Base-by-base conservation (phyloP, 208 protist species). In the Endotrypanum monterogeii region DNA sequence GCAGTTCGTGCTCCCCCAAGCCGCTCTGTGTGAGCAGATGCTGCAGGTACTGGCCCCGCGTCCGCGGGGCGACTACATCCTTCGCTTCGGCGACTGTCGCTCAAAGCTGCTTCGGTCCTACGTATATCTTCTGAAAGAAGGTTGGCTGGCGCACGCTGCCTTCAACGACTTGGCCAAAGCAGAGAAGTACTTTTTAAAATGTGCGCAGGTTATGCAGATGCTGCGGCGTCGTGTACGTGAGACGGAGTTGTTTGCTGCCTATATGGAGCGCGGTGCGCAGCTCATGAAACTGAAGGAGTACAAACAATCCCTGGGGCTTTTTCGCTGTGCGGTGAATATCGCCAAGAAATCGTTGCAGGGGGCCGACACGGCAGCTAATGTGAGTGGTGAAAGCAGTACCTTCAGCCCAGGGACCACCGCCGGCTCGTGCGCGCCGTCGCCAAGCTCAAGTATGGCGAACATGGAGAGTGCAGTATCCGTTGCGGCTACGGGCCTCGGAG, bases 201-300 rank as follows among this genome's bases (percentile, higher is more conserved):
- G 90, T 57, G 76, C 90, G 41, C 78, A 85, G 54, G 73, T 80
- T 9, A 55, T 95, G 50, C 83, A 83, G n/a, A 67, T 72, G 76
- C 67, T 86, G 44, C 85, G 85, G 0, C 75, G 76, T 2, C 76
- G 74, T 48, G 12, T 62, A 23, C 84, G 89, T 2, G 83, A 90
- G 30, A 66, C 71, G 48, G 83, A 89, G 61, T 69, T 88, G 11
- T 97, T 92, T 50, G 83, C 72, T 2, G 90, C 85, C 6, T 84
- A 87, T 76, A 95, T 90, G 83, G 89, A 94, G 63, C 80, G 92
- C 20, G 92, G 92, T 11, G 81, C 82, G 60, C 90, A 97, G 78
- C 86, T 95, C 14, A 76, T 93, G 74, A 80, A 91, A 54, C 68
- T 80, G 44, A 83, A 85, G 58, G 37, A 86, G 58, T 93, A 92